Percentiles rank a stretch among this genome's conserved stretches.
Evolutionary conservation across 148 eudicot species (phyloP).

Genomic region (Camellia granthamiana): DNA sequence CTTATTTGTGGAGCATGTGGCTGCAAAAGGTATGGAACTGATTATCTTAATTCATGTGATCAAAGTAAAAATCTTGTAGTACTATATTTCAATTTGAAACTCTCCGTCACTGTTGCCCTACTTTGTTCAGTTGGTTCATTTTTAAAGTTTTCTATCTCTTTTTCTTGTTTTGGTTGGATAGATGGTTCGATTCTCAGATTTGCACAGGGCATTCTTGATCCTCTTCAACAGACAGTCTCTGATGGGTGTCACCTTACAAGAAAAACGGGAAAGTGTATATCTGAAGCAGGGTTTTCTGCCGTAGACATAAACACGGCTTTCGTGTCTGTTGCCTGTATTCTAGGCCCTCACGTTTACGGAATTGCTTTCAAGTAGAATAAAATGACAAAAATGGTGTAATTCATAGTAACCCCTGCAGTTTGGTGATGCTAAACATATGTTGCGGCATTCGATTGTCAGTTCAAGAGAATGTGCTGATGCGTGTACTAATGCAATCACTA

Average conservation of each 20-base stretch:
- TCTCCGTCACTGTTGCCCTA: not conserved
- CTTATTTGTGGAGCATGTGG: slow-evolving; percentile 89
- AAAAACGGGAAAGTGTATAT: slow-evolving; percentile 52
- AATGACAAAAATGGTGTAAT: not conserved
- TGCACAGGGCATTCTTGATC: slow-evolving; percentile 61
- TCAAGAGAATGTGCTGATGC: too few relatives aligned
- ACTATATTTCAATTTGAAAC: not conserved
- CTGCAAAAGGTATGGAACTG: slow-evolving; percentile 55
- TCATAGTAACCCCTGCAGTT: not conserved
- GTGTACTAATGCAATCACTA: not conserved
- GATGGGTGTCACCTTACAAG: slow-evolving; percentile 90
- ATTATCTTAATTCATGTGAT: not conserved
- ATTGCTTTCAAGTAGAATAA: slow-evolving; percentile 54
- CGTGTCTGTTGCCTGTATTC: slow-evolving; percentile 45
- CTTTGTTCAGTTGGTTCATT: not conserved
- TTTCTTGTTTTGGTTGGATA: slow-evolving; percentile 20
- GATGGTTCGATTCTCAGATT: slow-evolving; percentile 65
- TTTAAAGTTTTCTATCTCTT: not conserved
- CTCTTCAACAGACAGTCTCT: slow-evolving; percentile 63
- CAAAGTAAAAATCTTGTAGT: not conserved
- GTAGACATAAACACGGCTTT: slow-evolving; percentile 38
- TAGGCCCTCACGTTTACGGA: slow-evolving; percentile 76
- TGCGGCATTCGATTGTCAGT: not conserved
- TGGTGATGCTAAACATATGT: not conserved
- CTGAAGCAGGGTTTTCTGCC: slow-evolving; percentile 78